Evolutionary conservation across 352 stramenopile species (phyloP).

Genomic region (Phytophthora fragariaefolia): DNA sequence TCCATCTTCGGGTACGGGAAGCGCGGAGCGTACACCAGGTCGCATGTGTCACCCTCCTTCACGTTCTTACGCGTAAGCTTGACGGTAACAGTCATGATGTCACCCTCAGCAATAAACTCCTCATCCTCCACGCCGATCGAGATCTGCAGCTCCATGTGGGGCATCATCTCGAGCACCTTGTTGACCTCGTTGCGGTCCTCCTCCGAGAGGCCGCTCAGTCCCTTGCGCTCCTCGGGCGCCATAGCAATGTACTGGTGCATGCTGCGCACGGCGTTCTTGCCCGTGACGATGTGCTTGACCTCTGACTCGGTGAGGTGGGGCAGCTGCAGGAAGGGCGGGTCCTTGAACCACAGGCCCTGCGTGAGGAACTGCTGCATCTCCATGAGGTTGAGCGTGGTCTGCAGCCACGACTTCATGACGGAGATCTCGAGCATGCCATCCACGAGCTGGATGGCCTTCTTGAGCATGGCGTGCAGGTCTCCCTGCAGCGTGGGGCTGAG

Average conservation of each 20-base stretch:
- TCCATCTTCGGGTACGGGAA: conserved; percentile 97
- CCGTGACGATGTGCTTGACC: conserved; percentile 92
- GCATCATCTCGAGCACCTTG: conserved; percentile 94
- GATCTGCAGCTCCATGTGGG: conserved; percentile 93
- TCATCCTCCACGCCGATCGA: conserved; percentile 92
- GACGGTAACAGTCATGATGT: conserved; percentile 98
- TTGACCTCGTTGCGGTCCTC: conserved; percentile 94
- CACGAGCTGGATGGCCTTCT: conserved; percentile 94
- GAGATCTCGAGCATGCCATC: conserved; percentile 99
- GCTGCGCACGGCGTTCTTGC: conserved; percentile 91
- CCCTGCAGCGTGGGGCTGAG: conserved; percentile 66
- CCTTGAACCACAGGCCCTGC: conserved; percentile 96
- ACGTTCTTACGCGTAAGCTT: conserved; percentile 97
- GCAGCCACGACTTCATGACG: conserved; percentile 95
- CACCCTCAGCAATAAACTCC: conserved; percentile 97
- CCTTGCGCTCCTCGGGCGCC: conserved; percentile 93
- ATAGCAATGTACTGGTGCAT: conserved; percentile 96
- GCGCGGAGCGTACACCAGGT: conserved; percentile 95
- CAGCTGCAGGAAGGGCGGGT: conserved; percentile 92
- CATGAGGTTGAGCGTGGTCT: conserved; percentile 96
- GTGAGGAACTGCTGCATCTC: conserved; percentile 98
- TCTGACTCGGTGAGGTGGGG: conserved; percentile 91
- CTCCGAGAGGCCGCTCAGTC: conserved; percentile 91
- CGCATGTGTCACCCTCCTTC: conserved; percentile 93
- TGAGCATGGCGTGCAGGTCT: conserved; percentile 97